Conservation (phyloP, 768 basidiomycete genomes). For the Boletus barrowsii region DNA sequence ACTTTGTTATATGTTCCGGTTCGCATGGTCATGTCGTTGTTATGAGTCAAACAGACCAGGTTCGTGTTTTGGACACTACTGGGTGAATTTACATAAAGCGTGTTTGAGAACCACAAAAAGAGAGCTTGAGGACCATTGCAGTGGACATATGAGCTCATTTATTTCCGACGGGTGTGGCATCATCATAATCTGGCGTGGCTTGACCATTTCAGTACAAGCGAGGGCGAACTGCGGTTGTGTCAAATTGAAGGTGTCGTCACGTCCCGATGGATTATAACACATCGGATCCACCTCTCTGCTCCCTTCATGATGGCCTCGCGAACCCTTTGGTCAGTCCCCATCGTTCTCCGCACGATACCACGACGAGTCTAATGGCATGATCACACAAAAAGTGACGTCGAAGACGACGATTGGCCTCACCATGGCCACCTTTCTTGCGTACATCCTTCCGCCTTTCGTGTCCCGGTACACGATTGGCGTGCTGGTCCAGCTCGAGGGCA, state of each 20-base stretch:
- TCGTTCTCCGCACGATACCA: background rate
- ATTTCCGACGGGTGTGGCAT: background rate
- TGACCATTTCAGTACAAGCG: background rate
- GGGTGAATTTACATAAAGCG: too few relatives aligned
- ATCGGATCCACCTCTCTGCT: background rate
- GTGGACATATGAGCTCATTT: too few relatives aligned
- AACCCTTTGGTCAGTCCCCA: background rate
- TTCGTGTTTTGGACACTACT: too few relatives aligned
- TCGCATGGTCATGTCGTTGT: too few relatives aligned
- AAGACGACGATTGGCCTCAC: conserved; percentile 6
- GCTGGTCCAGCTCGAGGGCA: conserved; percentile 49
- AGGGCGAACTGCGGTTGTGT: conserved; percentile 1
- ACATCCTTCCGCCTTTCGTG: conserved; percentile 42
- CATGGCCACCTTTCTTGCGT: conserved; percentile 27
- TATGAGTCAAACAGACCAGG: too few relatives aligned
- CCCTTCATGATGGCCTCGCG: background rate
- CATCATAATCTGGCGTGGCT: background rate
- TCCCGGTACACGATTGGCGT: conserved; percentile 52
- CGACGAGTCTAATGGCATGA: background rate
- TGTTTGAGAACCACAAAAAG: too few relatives aligned
- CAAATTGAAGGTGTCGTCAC: background rate
- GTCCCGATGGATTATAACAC: background rate
- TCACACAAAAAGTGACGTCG: background rate
- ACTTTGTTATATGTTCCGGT: too few relatives aligned
- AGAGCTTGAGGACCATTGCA: too few relatives aligned